Evolutionary conservation across 1,284 basidiomycete species (phyloP), one percentile per base, ranked within the genome.

Genomic region (Exsudoporus floridanus): DNA sequence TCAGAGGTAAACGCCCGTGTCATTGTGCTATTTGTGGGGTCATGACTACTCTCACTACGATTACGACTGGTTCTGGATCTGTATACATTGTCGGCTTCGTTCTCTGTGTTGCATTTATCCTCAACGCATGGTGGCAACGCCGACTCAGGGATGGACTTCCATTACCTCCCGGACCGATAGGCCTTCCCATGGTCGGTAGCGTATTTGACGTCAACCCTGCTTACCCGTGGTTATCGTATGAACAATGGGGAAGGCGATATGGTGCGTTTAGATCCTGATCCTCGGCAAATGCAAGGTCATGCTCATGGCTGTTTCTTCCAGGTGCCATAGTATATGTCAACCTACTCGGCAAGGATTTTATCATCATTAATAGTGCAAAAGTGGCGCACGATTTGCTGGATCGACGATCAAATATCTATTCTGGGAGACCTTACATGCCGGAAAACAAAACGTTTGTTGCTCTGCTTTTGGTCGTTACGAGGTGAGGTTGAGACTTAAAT

Each of bases 311-410:
- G 2, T 23, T 36, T 40, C 16, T 43, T 51, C 9, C 49, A 74
- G 74, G 73, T 10, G 66, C 63, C 13, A 45, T 78, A 8, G 55
- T 77, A 31, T 69, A 72, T 41, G 54, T 69, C 0, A 61, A 64
- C 9, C 50, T 70, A 2, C 56, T 76, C 1, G 73, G 76, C n/a
- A 66, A 54, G 10, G 64, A 70, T 38, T 62, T 77, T 10, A 48
- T 78, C 39, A 51, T 80, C 19, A 59, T 80, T 46, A 76, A 75
- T 37, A 70, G 64, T 12, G 55, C 52, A n/a, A 60, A 70, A 38
- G 64, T 70, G 2, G 74, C 70, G 1, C 65, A 64, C 5, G 77
- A 75, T 28, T 52, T 80, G 13, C 56, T 79, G 38, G 74, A 78
- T 12, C 72, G 64, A 46, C 69, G 77, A 16, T 72, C 74, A 1